Percentiles rank a stretch among this genome's conserved stretches.
Evolutionary conservation across 495 filamentous ascomycete genomes (phyloP).

Genomic region (Glonium stellatum): DNA sequence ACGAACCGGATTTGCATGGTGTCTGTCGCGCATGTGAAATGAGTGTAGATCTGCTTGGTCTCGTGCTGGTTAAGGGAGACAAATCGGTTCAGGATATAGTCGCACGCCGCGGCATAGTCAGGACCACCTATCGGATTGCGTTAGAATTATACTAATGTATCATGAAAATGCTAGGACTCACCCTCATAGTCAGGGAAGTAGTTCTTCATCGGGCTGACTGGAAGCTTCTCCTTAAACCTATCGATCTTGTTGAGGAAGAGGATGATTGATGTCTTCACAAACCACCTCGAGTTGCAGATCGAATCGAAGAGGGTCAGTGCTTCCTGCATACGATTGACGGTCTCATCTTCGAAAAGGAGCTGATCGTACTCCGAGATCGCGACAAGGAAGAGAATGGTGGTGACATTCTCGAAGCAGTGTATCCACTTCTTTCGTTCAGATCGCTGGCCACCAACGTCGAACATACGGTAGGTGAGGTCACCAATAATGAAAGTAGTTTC

Average conservation of each 20-base stretch:
- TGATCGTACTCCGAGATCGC: slow-evolving; percentile 97
- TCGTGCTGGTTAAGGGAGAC: slow-evolving; percentile 97
- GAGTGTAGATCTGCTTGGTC: slow-evolving; percentile 99
- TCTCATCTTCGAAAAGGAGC: slow-evolving; percentile 93
- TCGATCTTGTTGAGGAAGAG: slow-evolving; percentile 99
- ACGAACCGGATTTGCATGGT: slow-evolving; percentile 96
- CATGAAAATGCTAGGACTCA: slow-evolving; percentile 1
- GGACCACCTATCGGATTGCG: slow-evolving; percentile 52
- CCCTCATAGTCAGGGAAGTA: slow-evolving; percentile 85
- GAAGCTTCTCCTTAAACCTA: slow-evolving; percentile 86
- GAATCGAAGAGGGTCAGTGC: slow-evolving; percentile 97
- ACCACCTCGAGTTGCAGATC: slow-evolving; percentile 96
- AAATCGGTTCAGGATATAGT: slow-evolving; percentile 96
- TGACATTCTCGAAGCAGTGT: slow-evolving; percentile 97
- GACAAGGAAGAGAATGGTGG: slow-evolving; percentile 86
- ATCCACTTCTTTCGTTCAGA: slow-evolving; percentile 99
- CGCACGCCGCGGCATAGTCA: slow-evolving; percentile 86
- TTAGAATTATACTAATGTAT: slow-evolving; percentile 5
- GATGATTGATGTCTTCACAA: slow-evolving; percentile 90
- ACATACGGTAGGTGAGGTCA: slow-evolving; percentile 95
- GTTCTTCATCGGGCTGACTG: slow-evolving; percentile 66
- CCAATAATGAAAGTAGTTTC: slow-evolving; percentile 95
- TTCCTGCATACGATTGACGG: slow-evolving; percentile 99
- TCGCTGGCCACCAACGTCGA: slow-evolving; percentile 94
- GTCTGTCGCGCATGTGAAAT: slow-evolving; percentile 98